Evolutionary conservation across 495 filamentous ascomycete species (phyloP), one percentile per base, ranked within the genome.

Genomic region (Aspergillus sclerotioniger): DNA sequence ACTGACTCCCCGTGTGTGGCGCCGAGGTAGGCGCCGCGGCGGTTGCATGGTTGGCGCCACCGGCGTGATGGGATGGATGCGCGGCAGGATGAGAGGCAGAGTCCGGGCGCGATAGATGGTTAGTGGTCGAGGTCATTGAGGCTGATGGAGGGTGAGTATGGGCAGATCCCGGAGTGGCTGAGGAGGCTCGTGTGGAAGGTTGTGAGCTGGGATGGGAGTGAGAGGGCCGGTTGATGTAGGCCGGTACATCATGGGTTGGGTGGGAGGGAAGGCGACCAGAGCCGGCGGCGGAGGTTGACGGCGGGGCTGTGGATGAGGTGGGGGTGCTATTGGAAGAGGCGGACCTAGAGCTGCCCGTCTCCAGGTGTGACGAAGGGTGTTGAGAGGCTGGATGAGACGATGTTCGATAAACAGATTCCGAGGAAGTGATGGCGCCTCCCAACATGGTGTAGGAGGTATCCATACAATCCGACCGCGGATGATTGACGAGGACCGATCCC

Each of bases 361-460:
- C 58, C 47, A 68, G 56, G 53, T 67, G 61, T 48, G 70, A 68
- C 19, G 66, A 62, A 6, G 65, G 41, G 43, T 59, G 61, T 46
- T 59, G 19, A 20, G 61, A 48, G 50, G 58, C 16, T 17, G 29
- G 56, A 41, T 50, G 67, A 49, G 62, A 60, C 21, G 65, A 66
- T 20, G 72, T 58, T 46, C 67, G 71, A 70, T 75, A 76, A 31
- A 65, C 64, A 16, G 71, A 61, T 63, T 81, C 72, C 54, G 71
- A 68, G 20, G 67, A 48, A 65, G 76, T 71, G 59, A 72, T 60
- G 59, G 73, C 65, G 64, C 72, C 75, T 71, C 76, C 80, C 57
- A 82, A 72, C 80, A 83, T 84, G 66, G 68, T 77, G 71, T 69
- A 68, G 62, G 68, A 60, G 63, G 69, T 67, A 59, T 74, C 67